Evolutionary conservation across 2,329 filamentous ascomycete genomes (phyloP).

Genomic region (Penicillium sp.): DNA sequence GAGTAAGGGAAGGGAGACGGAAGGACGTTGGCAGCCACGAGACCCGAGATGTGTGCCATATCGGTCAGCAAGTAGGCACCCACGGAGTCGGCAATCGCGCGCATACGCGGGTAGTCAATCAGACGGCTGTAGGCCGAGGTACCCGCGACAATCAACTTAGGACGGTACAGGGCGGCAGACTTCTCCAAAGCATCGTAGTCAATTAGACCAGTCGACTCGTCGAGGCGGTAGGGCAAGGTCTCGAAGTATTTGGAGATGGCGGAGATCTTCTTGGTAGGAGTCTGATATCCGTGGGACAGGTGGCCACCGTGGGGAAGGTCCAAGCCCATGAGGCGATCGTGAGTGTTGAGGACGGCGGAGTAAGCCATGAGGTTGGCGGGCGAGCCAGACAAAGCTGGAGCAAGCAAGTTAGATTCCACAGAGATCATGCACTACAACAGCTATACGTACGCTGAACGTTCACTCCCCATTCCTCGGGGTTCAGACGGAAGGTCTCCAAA

Average conservation of each 20-base stretch:
- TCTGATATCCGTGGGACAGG: slow-evolving; percentile 96
- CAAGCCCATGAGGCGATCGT: slow-evolving; percentile 94
- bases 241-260: slow-evolving; percentile 98
- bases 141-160: slow-evolving; percentile 92
- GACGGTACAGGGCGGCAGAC: slow-evolving; percentile 85
- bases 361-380: slow-evolving; percentile 79
- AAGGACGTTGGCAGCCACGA: slow-evolving; percentile 89
- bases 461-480: slow-evolving; percentile 87
- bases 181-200: slow-evolving; percentile 93
- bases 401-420: slow-evolving; percentile 14
- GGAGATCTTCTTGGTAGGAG: slow-evolving; percentile 91
- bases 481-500: slow-evolving; percentile 78
- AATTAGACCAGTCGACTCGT: slow-evolving; percentile 77
- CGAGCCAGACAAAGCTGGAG: slow-evolving; percentile 70
- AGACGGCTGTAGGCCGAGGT: slow-evolving; percentile 97
- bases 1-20: slow-evolving; percentile 88
- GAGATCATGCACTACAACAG: slow-evolving; percentile 8
- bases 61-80: slow-evolving; percentile 94
- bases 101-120: slow-evolving; percentile 96
- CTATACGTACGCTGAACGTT: slow-evolving; percentile 74
- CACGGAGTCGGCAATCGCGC: slow-evolving; percentile 87
- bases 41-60: slow-evolving; percentile 97
- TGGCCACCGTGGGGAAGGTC: slow-evolving; percentile 93
- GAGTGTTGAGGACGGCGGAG: slow-evolving; percentile 90
- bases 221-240: slow-evolving; percentile 91